phyloP scores from a whole-genome alignment of 2,329 filamentous ascomycete genomes.

The Sphaerostilbella broomeana region DNA sequence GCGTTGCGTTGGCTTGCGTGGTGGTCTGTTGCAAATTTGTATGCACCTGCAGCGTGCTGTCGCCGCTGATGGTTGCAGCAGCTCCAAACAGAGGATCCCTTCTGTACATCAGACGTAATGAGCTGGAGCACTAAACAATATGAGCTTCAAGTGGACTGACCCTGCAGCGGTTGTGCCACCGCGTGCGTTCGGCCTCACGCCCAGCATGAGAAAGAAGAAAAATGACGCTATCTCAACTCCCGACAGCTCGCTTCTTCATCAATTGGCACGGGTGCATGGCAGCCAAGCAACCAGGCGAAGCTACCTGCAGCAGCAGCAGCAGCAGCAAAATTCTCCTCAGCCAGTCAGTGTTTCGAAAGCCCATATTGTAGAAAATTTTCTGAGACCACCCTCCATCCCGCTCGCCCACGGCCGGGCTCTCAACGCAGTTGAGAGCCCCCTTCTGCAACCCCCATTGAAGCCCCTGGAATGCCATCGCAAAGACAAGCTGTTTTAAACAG shows the following conservation, averaged over 20 bases:
- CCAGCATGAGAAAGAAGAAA: not conserved
- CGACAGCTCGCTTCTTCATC: slow-evolving; percentile 8
- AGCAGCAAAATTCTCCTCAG: not conserved
- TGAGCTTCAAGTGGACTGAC: too few relatives aligned
- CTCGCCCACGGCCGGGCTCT: too few relatives aligned
- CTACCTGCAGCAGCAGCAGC: not conserved
- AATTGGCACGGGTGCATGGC: slow-evolving; percentile 10
- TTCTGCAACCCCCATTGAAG: too few relatives aligned
- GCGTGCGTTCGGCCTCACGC: not conserved
- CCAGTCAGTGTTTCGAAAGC: slow-evolving; percentile 6
- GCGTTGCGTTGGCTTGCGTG: too few relatives aligned
- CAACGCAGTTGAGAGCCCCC: too few relatives aligned
- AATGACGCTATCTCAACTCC: not conserved
- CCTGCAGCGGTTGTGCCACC: not conserved
- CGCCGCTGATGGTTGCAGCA: too few relatives aligned
- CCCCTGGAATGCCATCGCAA: slow-evolving; percentile 10
- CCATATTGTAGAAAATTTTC: slow-evolving; percentile 5
- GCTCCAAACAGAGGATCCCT: too few relatives aligned
- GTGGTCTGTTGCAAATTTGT: too few relatives aligned
- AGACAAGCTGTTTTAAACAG: slow-evolving; percentile 10
- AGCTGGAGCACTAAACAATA: too few relatives aligned
- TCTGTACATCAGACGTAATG: too few relatives aligned
- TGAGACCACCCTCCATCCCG: slow-evolving; percentile 7
- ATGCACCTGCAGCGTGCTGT: too few relatives aligned
- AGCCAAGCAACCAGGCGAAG: not conserved